Conservation (phyloP, 129 eudicot genomes). For the Helichrysum umbraculigerum region DNA sequence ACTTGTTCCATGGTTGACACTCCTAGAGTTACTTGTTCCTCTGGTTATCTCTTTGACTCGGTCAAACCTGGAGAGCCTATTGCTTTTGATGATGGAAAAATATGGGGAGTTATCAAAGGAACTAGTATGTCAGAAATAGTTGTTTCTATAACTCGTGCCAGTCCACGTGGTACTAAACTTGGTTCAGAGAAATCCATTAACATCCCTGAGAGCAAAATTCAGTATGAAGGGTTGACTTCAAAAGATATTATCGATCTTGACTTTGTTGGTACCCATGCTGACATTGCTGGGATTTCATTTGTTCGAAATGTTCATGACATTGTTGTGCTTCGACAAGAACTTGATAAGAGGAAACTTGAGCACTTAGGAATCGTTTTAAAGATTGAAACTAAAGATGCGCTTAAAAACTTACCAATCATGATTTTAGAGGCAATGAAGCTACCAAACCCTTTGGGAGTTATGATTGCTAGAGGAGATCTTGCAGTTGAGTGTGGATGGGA, state of each 20-base stretch:
- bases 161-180: conserved; percentile 62
- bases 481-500: conserved; percentile 94
- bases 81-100: conserved; percentile 81
- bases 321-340: conserved; percentile 50
- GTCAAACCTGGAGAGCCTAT: conserved; percentile 82
- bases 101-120: conserved; percentile 79
- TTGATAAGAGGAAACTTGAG: conserved; percentile 45
- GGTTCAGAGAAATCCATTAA: conserved; percentile 80
- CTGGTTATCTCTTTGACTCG: conserved; percentile 76
- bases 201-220: conserved; percentile 69
- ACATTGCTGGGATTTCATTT: conserved; percentile 76
- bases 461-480: conserved; percentile 93
- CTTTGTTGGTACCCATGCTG: conserved; percentile 76
- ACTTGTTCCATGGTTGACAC: conserved; percentile 34
- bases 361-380: conserved; percentile 62
- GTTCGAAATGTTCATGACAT: conserved; percentile 58
- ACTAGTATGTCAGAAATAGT: conserved; percentile 62
- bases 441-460: conserved; percentile 71
- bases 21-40: conserved; percentile 66
- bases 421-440: conserved; percentile 74
- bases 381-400: conserved; percentile 71
- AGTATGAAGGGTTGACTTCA: conserved; percentile 73
- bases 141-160: conserved; percentile 72
- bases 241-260: conserved; percentile 76
- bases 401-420: conserved; percentile 51